phyloP scores from a whole-genome alignment of 2,329 filamentous ascomycete species.

The Myriosclerotinia scirpicola region DNA sequence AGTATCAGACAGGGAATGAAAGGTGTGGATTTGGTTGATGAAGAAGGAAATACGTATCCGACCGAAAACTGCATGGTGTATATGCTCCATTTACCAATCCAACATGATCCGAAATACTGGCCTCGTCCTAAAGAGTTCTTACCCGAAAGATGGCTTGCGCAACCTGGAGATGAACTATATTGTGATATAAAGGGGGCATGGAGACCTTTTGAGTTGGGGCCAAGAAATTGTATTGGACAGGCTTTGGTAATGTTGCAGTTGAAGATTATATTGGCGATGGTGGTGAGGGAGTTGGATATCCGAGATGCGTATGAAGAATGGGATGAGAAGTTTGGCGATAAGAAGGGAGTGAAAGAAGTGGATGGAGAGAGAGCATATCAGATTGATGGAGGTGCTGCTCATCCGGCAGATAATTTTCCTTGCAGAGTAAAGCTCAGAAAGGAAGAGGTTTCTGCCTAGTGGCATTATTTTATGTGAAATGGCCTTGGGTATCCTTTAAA shows the following conservation, averaged over 20 bases:
- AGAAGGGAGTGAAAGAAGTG: conserved; percentile 15
- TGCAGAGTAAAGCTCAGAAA: conserved; percentile 14
- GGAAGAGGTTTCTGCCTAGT: neutral
- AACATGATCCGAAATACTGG: conserved; percentile 46
- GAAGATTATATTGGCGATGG: conserved; percentile 49
- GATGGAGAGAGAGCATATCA: conserved; percentile 30
- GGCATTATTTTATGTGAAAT: neutral
- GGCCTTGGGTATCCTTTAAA: neutral
- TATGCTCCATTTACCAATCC: conserved; percentile 32
- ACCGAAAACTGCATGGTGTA: conserved; percentile 28
- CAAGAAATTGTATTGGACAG: conserved; percentile 57
- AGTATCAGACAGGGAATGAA: conserved; percentile 25
- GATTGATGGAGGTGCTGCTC: conserved; percentile 25
- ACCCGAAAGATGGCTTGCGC: conserved; percentile 49
- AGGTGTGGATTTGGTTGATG: conserved; percentile 25
- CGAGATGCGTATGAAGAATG: conserved; percentile 40
- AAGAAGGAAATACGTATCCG: conserved; percentile 27
- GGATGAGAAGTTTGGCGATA: conserved; percentile 16
- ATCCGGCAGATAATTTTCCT: conserved; percentile 22
- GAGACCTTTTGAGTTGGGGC: conserved; percentile 56
- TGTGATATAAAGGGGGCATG: conserved; percentile 45
- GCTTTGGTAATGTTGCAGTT: conserved; percentile 52
- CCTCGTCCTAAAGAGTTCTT: conserved; percentile 47
- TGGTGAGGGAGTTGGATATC: conserved; percentile 51
- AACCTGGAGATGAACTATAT: conserved; percentile 42